Evolutionary conservation across 2,329 filamentous ascomycete genomes (phyloP), one percentile per base, ranked within the genome.

Genomic region (Colletotrichum simmondsii): DNA sequence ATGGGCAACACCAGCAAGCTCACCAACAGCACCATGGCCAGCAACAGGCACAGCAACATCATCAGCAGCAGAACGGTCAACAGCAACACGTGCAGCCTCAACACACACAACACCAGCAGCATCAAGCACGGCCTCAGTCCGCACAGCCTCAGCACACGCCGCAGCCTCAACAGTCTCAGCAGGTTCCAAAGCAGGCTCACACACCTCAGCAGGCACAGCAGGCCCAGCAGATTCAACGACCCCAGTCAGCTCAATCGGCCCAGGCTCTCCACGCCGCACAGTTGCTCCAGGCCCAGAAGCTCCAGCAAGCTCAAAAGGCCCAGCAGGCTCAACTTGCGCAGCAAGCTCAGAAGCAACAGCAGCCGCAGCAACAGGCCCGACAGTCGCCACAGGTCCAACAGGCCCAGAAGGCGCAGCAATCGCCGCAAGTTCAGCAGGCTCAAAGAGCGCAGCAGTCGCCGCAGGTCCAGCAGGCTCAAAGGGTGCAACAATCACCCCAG

Each of bases 281-380:
- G 42, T 8, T 49, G 19, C 68, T 56, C 46, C 78, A 76, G 57
- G 75, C 71, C 49, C 79, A 81, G 22, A 63, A 66, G 46, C 64
- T 28, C 11, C 68, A 60, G 32, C 78, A 80, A 59, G 63, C 67
- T 69, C 46, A 49, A 22, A n/a, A 49, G 19, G 66, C 59, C 11
- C 77, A 75, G 2, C 79, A 80, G 24, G 76, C 76, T 22, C 77
- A 77, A 73, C 77, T 72, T 57, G 80, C 77, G 28, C 81, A 77
- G 75, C 75, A 61, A 72, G 78, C 70, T 52, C 74, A 72, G 37
- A 78, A 80, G 16, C 66, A 53, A 26, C 56, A 30, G n/a, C 61
- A 61, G 46, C 77, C 77, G 12, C 72, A 77, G 52, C 77, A 78
- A 19, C 77, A 79, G 65, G 72, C 72, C 32, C 82, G 81, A 46